Percentiles rank a stretch among this genome's conserved stretches.
Evolutionary conservation across 164 flowering plant species (phyloP).

Genomic region (Stephania japonica): DNA sequence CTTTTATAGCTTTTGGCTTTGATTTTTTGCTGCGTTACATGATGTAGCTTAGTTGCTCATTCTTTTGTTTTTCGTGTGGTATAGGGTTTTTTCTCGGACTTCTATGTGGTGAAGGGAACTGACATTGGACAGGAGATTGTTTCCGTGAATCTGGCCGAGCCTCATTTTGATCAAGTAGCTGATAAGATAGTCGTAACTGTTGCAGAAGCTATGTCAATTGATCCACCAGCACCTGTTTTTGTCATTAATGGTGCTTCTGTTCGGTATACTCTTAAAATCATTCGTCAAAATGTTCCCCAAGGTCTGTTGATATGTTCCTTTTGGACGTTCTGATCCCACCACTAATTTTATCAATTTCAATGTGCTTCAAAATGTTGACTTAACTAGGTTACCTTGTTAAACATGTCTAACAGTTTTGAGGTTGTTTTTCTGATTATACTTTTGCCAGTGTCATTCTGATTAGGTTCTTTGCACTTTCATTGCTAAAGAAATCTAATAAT

Average conservation of each 20-base stretch:
- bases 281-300: constrained; percentile 73
- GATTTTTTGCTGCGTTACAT: background rate
- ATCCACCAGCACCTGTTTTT: constrained; percentile 88
- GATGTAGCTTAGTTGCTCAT: background rate
- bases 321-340: background rate
- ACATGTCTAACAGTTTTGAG: background rate
- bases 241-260: constrained; percentile 69
- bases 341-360: background rate
- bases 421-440: background rate
- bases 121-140: constrained; percentile 84
- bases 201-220: constrained; percentile 94
- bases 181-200: constrained; percentile 81
- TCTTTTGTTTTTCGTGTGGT: constrained; percentile 11
- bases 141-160: constrained; percentile 71
- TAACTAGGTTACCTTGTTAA: background rate
- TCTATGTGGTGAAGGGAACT: constrained; percentile 72
- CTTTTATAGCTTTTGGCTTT: background rate
- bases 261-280: constrained; percentile 59
- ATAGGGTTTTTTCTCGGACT: constrained; percentile 82
- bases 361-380: background rate
- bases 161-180: constrained; percentile 42
- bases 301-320: constrained; percentile 28
- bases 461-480: background rate
- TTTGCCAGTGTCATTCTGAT: background rate
- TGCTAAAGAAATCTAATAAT: background rate